A percentile compares a stretch with the other conserved stretches of the same genome.
phyloP scores from a whole-genome alignment of 2,329 filamentous ascomycete species.

The Delphinella strobiligena region DNA sequence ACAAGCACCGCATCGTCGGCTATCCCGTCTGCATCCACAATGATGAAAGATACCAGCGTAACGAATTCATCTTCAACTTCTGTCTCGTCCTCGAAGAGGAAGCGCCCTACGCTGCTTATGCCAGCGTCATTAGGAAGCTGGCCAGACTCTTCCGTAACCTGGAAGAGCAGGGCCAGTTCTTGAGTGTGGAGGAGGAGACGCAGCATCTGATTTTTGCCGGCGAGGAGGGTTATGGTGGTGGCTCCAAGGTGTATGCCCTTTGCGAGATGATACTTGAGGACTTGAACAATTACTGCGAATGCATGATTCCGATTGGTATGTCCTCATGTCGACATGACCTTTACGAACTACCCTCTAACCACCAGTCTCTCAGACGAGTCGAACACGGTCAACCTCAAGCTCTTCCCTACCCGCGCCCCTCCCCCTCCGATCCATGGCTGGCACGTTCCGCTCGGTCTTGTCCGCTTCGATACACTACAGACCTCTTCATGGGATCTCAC shows the following conservation, averaged over 20 bases:
- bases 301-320: slow-evolving; percentile 90
- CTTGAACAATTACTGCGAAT: slow-evolving; percentile 92
- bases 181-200: slow-evolving; percentile 48
- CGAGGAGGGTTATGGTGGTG: slow-evolving; percentile 18
- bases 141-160: slow-evolving; percentile 77
- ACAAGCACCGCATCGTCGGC: slow-evolving; percentile 70
- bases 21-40: slow-evolving; percentile 81
- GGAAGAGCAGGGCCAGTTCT: slow-evolving; percentile 80
- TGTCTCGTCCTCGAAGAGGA: slow-evolving; percentile 65
- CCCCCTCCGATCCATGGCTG: slow-evolving; percentile 71
- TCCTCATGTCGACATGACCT: neutral
- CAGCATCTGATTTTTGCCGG: slow-evolving; percentile 16
- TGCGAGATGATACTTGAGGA: slow-evolving; percentile 87
- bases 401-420: slow-evolving; percentile 71
- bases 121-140: slow-evolving; percentile 69
- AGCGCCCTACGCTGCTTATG: slow-evolving; percentile 46
- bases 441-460: slow-evolving; percentile 75
- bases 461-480: slow-evolving; percentile 37
- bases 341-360: slow-evolving; percentile 3
- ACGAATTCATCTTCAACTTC: slow-evolving; percentile 98
- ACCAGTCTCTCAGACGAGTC: slow-evolving; percentile 54
- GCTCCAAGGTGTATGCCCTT: slow-evolving; percentile 46
- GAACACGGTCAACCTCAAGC: slow-evolving; percentile 92
- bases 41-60: slow-evolving; percentile 56
- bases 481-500: slow-evolving; percentile 66